Evolutionary conservation across 2,329 filamentous ascomycete genomes (phyloP).

Genomic region (Aspergillus cejpii): DNA sequence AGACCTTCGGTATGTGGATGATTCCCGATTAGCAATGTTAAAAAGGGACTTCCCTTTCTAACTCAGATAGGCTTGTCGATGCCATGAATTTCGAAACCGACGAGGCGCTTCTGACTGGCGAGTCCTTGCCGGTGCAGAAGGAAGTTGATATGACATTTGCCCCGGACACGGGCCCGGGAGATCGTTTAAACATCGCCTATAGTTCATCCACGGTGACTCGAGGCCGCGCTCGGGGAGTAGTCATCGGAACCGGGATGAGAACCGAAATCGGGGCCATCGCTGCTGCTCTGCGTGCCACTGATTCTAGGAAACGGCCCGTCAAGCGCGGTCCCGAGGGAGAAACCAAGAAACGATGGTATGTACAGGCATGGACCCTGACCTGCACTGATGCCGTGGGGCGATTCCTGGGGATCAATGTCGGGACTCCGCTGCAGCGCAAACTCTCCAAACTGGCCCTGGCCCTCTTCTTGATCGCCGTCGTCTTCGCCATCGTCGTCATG

Average conservation of each 20-base stretch:
- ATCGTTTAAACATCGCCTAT: constrained; percentile 57
- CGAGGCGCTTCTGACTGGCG: constrained; percentile 57
- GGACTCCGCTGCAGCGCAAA: constrained; percentile 63
- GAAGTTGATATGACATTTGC: constrained; percentile 42
- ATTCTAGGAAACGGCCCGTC: constrained; percentile 47
- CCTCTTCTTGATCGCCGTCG: constrained; percentile 59
- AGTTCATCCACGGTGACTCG: constrained; percentile 57
- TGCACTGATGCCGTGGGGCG: constrained; percentile 53
- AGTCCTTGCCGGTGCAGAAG: constrained; percentile 56
- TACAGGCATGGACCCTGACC: constrained; percentile 48
- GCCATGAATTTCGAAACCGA: constrained; percentile 71
- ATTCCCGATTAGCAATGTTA: too few species aligned
- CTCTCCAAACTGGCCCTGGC: constrained; percentile 61
- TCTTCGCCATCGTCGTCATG: constrained; percentile 64
- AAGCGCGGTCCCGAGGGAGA: constrained; percentile 47
- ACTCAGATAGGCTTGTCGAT: constrained; percentile 47
- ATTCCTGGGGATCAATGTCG: constrained; percentile 62
- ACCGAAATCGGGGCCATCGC: constrained; percentile 63
- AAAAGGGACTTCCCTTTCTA: background rate
- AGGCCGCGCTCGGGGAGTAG: constrained; percentile 54
- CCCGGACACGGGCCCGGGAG: constrained; percentile 51
- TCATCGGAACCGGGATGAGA: constrained; percentile 56
- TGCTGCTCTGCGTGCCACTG: constrained; percentile 54
- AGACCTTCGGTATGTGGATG: constrained; percentile 46
- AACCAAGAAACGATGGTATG: constrained; percentile 49